Evolutionary conservation across 768 basidiomycete genomes (phyloP).

Genomic region (Candolleomyces eurysporus): DNA sequence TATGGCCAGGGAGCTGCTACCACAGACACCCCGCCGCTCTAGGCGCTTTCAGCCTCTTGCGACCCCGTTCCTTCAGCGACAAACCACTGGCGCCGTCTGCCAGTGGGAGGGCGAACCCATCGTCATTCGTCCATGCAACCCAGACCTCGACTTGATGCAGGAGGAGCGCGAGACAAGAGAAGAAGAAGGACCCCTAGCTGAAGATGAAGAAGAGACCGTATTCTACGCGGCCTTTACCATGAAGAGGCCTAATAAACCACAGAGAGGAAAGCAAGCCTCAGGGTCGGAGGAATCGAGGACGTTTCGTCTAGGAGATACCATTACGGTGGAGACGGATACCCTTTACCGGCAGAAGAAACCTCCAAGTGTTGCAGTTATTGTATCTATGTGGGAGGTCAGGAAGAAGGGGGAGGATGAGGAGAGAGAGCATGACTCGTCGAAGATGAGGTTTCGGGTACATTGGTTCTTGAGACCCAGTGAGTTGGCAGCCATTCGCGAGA

Average conservation of each 20-base stretch:
- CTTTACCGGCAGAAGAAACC: constrained; percentile 36
- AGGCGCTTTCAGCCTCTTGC: constrained; percentile 29
- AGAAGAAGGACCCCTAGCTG: constrained; percentile 10
- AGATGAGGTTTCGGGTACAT: constrained; percentile 61
- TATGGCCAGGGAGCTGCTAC: constrained; percentile 11
- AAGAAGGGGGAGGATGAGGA: constrained; percentile 17
- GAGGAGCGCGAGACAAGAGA: constrained; percentile 16
- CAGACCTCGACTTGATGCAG: constrained; percentile 20
- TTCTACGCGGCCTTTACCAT: constrained; percentile 35
- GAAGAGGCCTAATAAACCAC: constrained; percentile 24
- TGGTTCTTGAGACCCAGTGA: constrained; percentile 75
- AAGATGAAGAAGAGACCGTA: constrained; percentile 29
- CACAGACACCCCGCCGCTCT: constrained; percentile 31
- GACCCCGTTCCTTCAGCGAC: constrained; percentile 18
- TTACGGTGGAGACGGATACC: constrained; percentile 54
- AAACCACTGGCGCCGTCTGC: constrained; percentile 15
- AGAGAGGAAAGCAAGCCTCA: constrained; percentile 20
- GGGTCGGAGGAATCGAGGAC: constrained; percentile 20
- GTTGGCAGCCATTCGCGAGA: constrained; percentile 56
- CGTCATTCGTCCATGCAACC: constrained; percentile 21
- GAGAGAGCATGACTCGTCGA: constrained; percentile 21
- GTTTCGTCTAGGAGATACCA: constrained; percentile 65
- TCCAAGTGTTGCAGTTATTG: constrained; percentile 68
- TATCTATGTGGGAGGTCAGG: constrained; percentile 61
- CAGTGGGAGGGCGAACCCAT: constrained; percentile 26